Evolutionary conservation across 495 filamentous ascomycete species (phyloP).

Genomic region (Cenococcum geophilum): DNA sequence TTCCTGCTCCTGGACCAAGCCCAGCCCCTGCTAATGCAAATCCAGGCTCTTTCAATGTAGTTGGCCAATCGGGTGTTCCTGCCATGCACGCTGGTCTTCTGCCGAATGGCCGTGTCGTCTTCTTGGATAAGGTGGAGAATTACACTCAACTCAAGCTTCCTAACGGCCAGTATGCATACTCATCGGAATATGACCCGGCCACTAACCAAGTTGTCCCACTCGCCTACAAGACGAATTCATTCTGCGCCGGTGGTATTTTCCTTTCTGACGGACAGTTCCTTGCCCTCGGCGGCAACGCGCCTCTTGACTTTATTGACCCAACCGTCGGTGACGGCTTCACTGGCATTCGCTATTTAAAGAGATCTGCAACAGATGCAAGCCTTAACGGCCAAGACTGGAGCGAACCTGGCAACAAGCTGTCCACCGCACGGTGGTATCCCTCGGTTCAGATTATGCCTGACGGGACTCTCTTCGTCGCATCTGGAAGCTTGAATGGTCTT

Average conservation of each 20-base stretch:
- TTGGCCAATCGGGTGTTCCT: constrained; percentile 54
- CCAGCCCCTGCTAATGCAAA: constrained; percentile 35
- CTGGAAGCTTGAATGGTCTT: constrained; percentile 55
- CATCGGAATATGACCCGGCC: constrained; percentile 52
- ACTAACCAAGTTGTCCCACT: constrained; percentile 47
- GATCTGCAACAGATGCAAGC: constrained; percentile 45
- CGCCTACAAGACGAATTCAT: constrained; percentile 54
- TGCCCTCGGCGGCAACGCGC: constrained; percentile 54
- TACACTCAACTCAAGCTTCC: constrained; percentile 51
- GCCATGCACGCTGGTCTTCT: constrained; percentile 59
- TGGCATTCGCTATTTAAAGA: constrained; percentile 49
- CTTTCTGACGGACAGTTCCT: constrained; percentile 51
- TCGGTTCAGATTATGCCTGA: constrained; percentile 54
- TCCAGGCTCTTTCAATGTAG: constrained; percentile 45
- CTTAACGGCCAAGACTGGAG: constrained; percentile 49
- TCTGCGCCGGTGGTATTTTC: constrained; percentile 57
- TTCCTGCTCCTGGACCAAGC: constrained; percentile 32
- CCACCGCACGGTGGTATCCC: constrained; percentile 54
- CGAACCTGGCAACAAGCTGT: constrained; percentile 52
- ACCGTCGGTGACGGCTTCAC: constrained; percentile 55
- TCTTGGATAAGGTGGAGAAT: constrained; percentile 60
- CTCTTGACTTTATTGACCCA: constrained; percentile 49
- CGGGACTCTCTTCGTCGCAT: constrained; percentile 53
- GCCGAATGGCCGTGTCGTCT: constrained; percentile 54
- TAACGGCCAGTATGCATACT: constrained; percentile 54